These are phyloP conservation scores for Geotrichum europaeum DNA, from an alignment of 1,139 yeast genomes.

Conservation along the genomic window DNA sequence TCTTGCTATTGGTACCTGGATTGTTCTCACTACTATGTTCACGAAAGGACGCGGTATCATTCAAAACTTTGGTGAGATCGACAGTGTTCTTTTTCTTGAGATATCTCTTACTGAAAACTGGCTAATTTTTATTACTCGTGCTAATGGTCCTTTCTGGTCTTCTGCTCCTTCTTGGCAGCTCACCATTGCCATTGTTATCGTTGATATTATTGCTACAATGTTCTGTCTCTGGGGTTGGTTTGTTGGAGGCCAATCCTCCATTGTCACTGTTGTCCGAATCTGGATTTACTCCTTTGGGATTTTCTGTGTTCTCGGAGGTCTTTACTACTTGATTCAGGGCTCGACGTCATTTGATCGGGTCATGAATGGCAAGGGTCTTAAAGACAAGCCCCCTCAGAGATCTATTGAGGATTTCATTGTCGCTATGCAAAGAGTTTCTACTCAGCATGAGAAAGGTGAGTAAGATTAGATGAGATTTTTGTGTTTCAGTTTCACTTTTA, in stretches of 20 bases:
- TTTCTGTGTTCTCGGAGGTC: slow-evolving; percentile 65
- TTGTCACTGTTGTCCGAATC: slow-evolving; percentile 60
- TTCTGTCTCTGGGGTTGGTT: slow-evolving; percentile 70
- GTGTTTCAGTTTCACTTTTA: not conserved
- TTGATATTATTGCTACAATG: slow-evolving; percentile 64
- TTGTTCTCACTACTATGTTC: slow-evolving; percentile 65
- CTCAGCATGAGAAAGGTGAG: slow-evolving; percentile 78
- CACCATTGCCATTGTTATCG: slow-evolving; percentile 61
- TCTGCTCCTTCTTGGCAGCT: slow-evolving; percentile 70
- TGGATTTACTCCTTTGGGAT: slow-evolving; percentile 67
- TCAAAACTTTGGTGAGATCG: slow-evolving; percentile 66
- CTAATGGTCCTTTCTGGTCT: slow-evolving; percentile 74
- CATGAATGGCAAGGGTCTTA: slow-evolving; percentile 82
- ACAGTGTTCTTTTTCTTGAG: slow-evolving; percentile 66
- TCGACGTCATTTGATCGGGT: slow-evolving; percentile 85
- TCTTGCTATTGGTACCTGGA: slow-evolving; percentile 69
- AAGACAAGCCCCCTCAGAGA: slow-evolving; percentile 64
- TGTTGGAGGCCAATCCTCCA: slow-evolving; percentile 64
- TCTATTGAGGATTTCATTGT: slow-evolving; percentile 91
- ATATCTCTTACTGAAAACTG: slow-evolving; percentile 73
- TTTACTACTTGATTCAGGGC: slow-evolving; percentile 66
- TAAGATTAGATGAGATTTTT: slow-evolving; percentile 17
- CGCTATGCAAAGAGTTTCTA: slow-evolving; percentile 96
- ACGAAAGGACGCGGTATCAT: slow-evolving; percentile 55
- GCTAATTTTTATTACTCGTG: slow-evolving; percentile 73